These are phyloP conservation scores for Artemisia princeps DNA, from an alignment of 140 eudicot genomes.

Conservation along the genomic window DNA sequence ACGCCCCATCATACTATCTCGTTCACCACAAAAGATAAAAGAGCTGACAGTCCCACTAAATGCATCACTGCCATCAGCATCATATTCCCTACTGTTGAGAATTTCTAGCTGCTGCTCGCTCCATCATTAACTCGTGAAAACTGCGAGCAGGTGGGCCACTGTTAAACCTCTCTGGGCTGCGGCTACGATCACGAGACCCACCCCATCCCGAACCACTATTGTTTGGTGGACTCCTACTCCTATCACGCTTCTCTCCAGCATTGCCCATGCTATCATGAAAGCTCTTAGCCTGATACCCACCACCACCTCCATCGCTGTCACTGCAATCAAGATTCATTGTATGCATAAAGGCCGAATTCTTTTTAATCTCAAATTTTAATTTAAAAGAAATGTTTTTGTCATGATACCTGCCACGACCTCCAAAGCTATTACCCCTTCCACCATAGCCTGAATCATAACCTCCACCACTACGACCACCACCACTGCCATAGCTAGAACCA, in stretches of 20 bases:
- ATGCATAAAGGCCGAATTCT: too few species aligned
- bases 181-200: conserved; percentile 25
- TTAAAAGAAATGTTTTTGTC: neutral
- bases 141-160: conserved; percentile 39
- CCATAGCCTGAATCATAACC: conserved; percentile 39
- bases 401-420: conserved; percentile 49
- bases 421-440: conserved; percentile 47
- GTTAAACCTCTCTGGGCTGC: conserved; percentile 42
- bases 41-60: neutral
- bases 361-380: too few species aligned
- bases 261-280: conserved; percentile 48
- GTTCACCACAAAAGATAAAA: conserved; percentile 16
- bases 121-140: conserved; percentile 56
- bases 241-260: neutral
- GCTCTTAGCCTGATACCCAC: conserved; percentile 43
- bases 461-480: conserved; percentile 43
- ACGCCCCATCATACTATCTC: conserved; percentile 14
- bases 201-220: conserved; percentile 39
- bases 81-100: neutral
- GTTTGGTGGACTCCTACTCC: conserved; percentile 33
- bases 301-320: conserved; percentile 39
- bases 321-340: conserved; percentile 18
- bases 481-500: conserved; percentile 34
- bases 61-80: too few species aligned
- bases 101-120: conserved; percentile 18